phyloP scores from a whole-genome alignment of 179 eudicot species.

The Vitellaria paradoxa region DNA sequence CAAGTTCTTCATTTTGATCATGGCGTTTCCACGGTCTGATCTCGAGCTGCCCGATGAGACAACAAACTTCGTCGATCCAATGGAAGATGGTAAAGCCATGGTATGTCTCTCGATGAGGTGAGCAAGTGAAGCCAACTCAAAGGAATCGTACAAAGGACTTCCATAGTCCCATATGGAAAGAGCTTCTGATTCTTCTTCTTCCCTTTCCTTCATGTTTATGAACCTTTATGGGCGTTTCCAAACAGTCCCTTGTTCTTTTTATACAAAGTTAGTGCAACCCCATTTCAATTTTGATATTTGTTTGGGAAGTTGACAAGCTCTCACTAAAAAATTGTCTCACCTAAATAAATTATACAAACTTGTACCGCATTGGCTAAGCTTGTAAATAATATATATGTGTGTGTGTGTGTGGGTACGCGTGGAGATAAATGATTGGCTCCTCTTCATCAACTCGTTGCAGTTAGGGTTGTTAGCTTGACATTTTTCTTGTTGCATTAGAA shows the following conservation, averaged over 20 bases:
- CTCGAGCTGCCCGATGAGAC: neutral
- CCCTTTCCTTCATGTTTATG: neutral
- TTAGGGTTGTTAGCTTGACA: slow-evolving; percentile 9
- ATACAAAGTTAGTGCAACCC: neutral
- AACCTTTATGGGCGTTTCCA: neutral
- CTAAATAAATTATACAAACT: no score
- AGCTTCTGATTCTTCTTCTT: slow-evolving; percentile 10
- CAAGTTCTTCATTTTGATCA: neutral
- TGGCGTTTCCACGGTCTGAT: neutral
- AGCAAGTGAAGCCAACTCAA: slow-evolving; percentile 38
- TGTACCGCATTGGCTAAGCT: no score
- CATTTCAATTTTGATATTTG: neutral
- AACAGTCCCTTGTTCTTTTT: neutral
- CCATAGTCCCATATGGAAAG: slow-evolving; percentile 37
- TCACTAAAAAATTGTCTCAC: no score
- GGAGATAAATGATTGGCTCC: neutral
- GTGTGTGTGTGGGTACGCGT: neutral
- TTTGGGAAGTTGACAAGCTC: neutral
- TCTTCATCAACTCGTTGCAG: neutral
- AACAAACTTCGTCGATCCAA: neutral
- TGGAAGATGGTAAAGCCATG: slow-evolving; percentile 24
- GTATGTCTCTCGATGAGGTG: slow-evolving; percentile 39
- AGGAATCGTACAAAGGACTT: slow-evolving; percentile 44
- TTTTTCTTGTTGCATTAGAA: neutral
- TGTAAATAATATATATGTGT: neutral